These are phyloP conservation scores for Quillaja saponaria DNA, from an alignment of 306 rosid species.

Conservation along the genomic window DNA sequence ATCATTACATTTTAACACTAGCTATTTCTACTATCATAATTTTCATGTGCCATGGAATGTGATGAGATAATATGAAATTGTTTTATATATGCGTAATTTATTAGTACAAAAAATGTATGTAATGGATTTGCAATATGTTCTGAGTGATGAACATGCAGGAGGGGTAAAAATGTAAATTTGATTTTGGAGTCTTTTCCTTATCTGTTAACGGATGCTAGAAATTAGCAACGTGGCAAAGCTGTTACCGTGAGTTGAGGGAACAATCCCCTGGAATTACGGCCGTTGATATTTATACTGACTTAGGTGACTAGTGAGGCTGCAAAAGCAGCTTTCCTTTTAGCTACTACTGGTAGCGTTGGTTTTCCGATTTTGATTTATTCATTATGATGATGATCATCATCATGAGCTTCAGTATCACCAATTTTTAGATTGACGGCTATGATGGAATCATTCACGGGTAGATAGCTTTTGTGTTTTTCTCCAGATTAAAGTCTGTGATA, in stretches of 20 bases:
- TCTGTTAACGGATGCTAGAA: not conserved
- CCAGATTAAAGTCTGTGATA: slow-evolving; percentile 15
- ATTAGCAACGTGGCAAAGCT: slow-evolving; percentile 30
- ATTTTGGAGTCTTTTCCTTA: not conserved
- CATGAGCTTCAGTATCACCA: not conserved
- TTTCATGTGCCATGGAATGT: not conserved
- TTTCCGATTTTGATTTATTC: slow-evolving; percentile 8
- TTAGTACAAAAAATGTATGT: too few relatives aligned
- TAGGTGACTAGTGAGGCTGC: slow-evolving; percentile 21
- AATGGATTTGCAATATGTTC: not conserved
- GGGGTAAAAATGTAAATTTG: slow-evolving; percentile 1
- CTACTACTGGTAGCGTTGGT: slow-evolving; percentile 19
- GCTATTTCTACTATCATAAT: not conserved
- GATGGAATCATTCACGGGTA: slow-evolving; percentile 19
- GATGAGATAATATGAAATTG: too few relatives aligned
- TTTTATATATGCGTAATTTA: too few relatives aligned
- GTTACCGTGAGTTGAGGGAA: not conserved
- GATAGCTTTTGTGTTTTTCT: not conserved
- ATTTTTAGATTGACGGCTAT: slow-evolving; percentile 26
- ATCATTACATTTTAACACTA: slow-evolving; percentile 43
- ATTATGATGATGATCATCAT: slow-evolving; percentile 4
- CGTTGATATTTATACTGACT: slow-evolving; percentile 10
- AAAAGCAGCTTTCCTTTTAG: slow-evolving; percentile 32
- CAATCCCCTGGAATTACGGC: slow-evolving; percentile 19
- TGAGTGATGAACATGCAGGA: not conserved